A percentile compares a stretch with the other conserved stretches of the same genome.
Conservation (phyloP, 805 yeast species). For the Maudiozyma saulgeensis region DNA sequence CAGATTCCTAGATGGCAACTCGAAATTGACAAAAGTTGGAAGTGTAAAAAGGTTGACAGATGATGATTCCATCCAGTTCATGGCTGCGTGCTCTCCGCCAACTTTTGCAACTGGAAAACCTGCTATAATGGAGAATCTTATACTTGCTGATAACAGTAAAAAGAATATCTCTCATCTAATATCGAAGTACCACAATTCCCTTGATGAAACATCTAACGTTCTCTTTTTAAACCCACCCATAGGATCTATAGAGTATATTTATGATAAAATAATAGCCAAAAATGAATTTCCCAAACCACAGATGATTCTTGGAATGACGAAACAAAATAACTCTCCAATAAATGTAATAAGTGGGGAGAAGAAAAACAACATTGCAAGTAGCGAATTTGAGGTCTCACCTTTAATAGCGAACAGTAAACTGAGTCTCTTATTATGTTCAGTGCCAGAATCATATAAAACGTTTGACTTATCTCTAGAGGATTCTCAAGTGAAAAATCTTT, state of each 20-base stretch:
- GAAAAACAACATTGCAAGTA: not conserved
- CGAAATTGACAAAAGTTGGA: slow-evolving; percentile 24
- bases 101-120: slow-evolving; percentile 22
- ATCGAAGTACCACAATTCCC: slow-evolving; percentile 33
- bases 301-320: slow-evolving; percentile 42
- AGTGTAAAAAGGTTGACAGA: not conserved
- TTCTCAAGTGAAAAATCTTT: not conserved
- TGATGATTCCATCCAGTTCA: slow-evolving; percentile 12
- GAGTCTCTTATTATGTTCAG: slow-evolving; percentile 5
- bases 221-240: slow-evolving; percentile 63
- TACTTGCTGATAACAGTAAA: slow-evolving; percentile 53
- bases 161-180: slow-evolving; percentile 46
- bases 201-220: slow-evolving; percentile 42
- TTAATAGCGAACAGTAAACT: not conserved
- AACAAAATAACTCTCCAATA: not conserved
- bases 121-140: slow-evolving; percentile 39
- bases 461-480: slow-evolving; percentile 8
- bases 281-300: slow-evolving; percentile 38
- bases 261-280: slow-evolving; percentile 44
- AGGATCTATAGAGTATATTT: slow-evolving; percentile 48
- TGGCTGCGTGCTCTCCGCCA: slow-evolving; percentile 29
- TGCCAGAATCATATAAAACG: slow-evolving; percentile 8
- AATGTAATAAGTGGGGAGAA: not conserved
- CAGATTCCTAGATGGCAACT: slow-evolving; percentile 34
- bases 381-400: slow-evolving; percentile 1